Evolutionary conservation across 2,329 filamentous ascomycete genomes (phyloP).

Genomic region (Aureobasidium pullulans): DNA sequence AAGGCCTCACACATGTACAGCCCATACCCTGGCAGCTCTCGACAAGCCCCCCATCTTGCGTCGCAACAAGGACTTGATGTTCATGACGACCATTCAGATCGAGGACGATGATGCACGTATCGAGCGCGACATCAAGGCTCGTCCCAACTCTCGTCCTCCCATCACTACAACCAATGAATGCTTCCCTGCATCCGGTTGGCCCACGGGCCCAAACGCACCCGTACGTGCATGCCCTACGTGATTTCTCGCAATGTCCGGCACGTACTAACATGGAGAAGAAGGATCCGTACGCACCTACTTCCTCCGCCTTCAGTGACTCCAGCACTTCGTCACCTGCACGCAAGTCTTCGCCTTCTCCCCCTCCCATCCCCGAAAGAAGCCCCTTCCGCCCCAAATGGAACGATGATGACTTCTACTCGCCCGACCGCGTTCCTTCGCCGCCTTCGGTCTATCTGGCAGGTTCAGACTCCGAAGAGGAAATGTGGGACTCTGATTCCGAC

Average conservation of each 20-base stretch:
- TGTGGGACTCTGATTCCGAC: not conserved
- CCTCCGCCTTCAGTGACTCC: too few species aligned
- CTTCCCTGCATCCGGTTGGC: not conserved
- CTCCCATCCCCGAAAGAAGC: not conserved
- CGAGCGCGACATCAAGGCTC: not conserved
- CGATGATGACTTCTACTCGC: not conserved
- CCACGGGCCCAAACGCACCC: not conserved
- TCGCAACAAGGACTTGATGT: not conserved
- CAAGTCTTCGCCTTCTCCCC: not conserved
- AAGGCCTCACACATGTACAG: not conserved
- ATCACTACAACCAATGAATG: not conserved
- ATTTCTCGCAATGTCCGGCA: not conserved
- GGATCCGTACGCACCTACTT: too few species aligned
- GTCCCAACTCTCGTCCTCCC: not conserved
- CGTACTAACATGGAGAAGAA: not conserved
- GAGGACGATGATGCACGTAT: not conserved
- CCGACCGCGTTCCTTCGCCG: not conserved
- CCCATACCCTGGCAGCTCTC: not conserved
- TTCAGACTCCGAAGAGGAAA: not conserved
- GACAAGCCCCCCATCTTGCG: not conserved
- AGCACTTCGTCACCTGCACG: not conserved
- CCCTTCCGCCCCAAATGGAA: not conserved
- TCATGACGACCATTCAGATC: not conserved
- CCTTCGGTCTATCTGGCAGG: not conserved
- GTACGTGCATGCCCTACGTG: not conserved